Evolutionary conservation across 495 filamentous ascomycete genomes (phyloP), one percentile per base, ranked within the genome.

Genomic region (Hypoxylon perforatum): DNA sequence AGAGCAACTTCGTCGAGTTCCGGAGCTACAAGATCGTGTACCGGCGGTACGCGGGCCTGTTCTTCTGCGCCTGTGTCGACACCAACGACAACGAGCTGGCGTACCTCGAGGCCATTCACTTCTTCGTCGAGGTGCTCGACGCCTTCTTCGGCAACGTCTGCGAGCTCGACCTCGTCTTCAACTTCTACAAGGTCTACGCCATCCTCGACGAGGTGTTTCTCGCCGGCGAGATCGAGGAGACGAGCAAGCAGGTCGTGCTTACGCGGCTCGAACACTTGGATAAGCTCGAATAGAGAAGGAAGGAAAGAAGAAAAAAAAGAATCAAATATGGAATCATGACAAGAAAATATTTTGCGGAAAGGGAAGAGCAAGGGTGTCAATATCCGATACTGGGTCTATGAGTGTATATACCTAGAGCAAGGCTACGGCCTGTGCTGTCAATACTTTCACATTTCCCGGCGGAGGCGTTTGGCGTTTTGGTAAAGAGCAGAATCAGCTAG

Each of bases 121-220:
- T 99, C 82, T 98, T 99, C 74, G 95, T 99, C 63, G 95, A 99
- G 81, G 95, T 99, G 64, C 84, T 99, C 72, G 95, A 99, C 85
- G 86, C 91, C 69, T 99, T 99, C 82, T 99, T 99, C 76, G 95
- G 95, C 69, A 99, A 99, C 77, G 95, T 99, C 54, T 99, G 95
- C 80, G 95, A 99, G 82, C 84, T 99, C 78, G 95, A 99, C 85
- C 81, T 99, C 79, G 96, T 99, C 63, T 99, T 99, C 80, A 98
- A 97, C 78, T 99, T 79, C 73, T 80, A 81, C 66, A 81, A 97
- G 89, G 95, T 97, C 57, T 99, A 99, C 80, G 96, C 96, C 15
- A 99, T 99, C 57, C 86, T 99, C 35, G 95, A 99, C 76, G 95
- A 99, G 77, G 92, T 99, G 53, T 96, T 86, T 83, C 88, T 99